phyloP scores from a whole-genome alignment of 345 rosid species.

The Camelina laxa region DNA sequence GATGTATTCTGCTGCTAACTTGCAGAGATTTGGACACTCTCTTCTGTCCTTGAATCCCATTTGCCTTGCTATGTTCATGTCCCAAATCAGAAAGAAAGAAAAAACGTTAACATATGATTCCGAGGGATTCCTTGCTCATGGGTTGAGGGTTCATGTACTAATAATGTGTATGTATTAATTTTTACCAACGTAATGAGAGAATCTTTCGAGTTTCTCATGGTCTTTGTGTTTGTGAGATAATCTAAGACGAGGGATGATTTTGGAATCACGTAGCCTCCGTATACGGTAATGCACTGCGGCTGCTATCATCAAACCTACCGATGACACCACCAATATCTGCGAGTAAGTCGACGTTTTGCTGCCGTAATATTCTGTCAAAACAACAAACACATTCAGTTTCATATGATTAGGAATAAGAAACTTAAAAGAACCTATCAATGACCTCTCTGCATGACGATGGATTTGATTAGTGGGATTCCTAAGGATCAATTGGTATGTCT shows the following conservation, averaged over 20 bases:
- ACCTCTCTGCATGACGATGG: slow-evolving; percentile 60
- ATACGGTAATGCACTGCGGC: slow-evolving; percentile 63
- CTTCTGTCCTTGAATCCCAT: slow-evolving; percentile 79
- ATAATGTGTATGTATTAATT: neutral
- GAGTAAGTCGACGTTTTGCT: slow-evolving; percentile 50
- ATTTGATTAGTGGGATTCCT: neutral
- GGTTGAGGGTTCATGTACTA: neutral
- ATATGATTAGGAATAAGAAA: neutral
- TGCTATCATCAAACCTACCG: slow-evolving; percentile 69
- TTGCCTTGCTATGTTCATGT: slow-evolving; percentile 66
- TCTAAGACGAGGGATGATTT: slow-evolving; percentile 65
- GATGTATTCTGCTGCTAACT: slow-evolving; percentile 82
- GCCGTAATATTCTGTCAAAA: slow-evolving; percentile 48
- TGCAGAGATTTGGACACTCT: slow-evolving; percentile 85
- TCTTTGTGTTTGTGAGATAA: slow-evolving; percentile 49
- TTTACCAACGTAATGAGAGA: slow-evolving; percentile 88
- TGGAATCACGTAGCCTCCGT: slow-evolving; percentile 56
- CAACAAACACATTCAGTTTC: neutral
- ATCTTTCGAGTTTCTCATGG: slow-evolving; percentile 71
- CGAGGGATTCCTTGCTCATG: neutral
- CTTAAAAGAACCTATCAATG: no score
- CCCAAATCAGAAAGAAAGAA: neutral
- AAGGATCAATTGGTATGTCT: slow-evolving; percentile 13
- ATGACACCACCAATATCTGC: slow-evolving; percentile 68
- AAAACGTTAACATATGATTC: neutral